A percentile compares a stretch with the other conserved stretches of the same genome.
These are phyloP conservation scores for Claviceps sp. DNA, from an alignment of 2,329 filamentous ascomycete species.

Conservation along the genomic window DNA sequence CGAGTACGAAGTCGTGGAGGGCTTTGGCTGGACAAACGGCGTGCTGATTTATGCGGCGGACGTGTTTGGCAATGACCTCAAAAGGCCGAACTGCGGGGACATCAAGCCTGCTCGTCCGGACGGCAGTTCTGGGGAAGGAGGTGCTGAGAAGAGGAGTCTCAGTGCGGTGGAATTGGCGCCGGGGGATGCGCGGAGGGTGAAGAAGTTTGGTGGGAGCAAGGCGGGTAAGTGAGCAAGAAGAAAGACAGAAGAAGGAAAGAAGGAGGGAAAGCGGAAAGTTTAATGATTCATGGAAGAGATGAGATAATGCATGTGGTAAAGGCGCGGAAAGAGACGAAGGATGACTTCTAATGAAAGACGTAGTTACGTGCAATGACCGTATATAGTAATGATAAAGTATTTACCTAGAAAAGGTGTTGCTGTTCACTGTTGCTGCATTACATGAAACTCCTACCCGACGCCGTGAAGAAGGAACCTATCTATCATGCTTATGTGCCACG, in stretches of 20 bases:
- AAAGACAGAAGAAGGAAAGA: neutral
- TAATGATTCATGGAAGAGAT: too few relatives aligned
- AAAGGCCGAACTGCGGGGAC: constrained; percentile 41
- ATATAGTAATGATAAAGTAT: too few relatives aligned
- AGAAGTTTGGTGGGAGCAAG: constrained; percentile 27
- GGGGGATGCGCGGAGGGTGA: constrained; percentile 33
- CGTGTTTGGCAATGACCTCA: constrained; percentile 42
- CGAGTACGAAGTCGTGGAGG: constrained; percentile 56
- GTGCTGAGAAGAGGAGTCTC: constrained; percentile 14
- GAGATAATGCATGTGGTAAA: too few relatives aligned
- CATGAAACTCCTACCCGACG: too few relatives aligned
- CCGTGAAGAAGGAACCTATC: too few relatives aligned
- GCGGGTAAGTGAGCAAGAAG: neutral
- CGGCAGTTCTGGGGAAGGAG: neutral
- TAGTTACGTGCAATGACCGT: too few relatives aligned
- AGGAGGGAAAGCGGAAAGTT: too few relatives aligned
- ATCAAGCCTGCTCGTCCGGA: constrained; percentile 28
- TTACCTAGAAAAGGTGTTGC: too few relatives aligned
- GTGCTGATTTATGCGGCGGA: constrained; percentile 55
- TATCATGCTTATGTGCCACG: too few relatives aligned
- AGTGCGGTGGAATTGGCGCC: constrained; percentile 32
- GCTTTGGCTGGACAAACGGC: constrained; percentile 59
- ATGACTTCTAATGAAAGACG: too few relatives aligned
- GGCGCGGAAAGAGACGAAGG: too few relatives aligned
- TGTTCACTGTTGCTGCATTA: too few relatives aligned